phyloP scores from a whole-genome alignment of 352 stramenopile species.

The Pythium vanterpoolii region DNA sequence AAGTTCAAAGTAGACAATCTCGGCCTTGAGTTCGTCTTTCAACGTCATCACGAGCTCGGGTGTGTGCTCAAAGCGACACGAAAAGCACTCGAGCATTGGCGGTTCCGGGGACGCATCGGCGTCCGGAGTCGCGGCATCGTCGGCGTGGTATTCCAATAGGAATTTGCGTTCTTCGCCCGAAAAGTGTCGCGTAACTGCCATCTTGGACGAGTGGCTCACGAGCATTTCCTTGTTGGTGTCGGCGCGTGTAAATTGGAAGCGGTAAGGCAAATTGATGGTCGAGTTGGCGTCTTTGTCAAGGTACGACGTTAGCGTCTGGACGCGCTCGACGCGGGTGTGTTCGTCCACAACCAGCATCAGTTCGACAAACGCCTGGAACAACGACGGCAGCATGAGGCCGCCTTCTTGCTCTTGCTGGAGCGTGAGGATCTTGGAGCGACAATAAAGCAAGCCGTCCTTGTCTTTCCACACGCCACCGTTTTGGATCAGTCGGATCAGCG shows the following conservation, averaged over 20 bases:
- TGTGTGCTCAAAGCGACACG: conserved; percentile 82
- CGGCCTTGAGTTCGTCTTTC: conserved; percentile 62
- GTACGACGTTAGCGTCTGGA: conserved; percentile 51
- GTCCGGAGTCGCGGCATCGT: conserved; percentile 31
- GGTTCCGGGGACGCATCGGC: conserved; percentile 9
- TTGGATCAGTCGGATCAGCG: conserved; percentile 63
- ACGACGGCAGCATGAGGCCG: conserved; percentile 64
- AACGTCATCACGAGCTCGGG: conserved; percentile 69
- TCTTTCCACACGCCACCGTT: conserved; percentile 64
- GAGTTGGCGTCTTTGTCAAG: conserved; percentile 47
- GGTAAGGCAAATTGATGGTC: conserved; percentile 64
- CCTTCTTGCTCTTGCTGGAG: conserved; percentile 81
- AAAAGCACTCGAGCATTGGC: conserved; percentile 26
- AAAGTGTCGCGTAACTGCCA: conserved; percentile 66
- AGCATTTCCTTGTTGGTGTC: conserved; percentile 69
- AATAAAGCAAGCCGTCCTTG: conserved; percentile 72
- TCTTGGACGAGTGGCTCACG: conserved; percentile 79
- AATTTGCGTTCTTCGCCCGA: conserved; percentile 79
- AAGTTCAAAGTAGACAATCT: conserved; percentile 83
- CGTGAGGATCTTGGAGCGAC: conserved; percentile 82
- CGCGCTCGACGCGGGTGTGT: conserved; percentile 46
- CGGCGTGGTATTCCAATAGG: conserved; percentile 54
- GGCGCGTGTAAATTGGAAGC: conserved; percentile 60
- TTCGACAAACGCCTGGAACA: conserved; percentile 80
- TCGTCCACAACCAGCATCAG: conserved; percentile 82